Evolutionary conservation across 139 green algal species (phyloP).

Genomic region (Marvania coccoides): DNA sequence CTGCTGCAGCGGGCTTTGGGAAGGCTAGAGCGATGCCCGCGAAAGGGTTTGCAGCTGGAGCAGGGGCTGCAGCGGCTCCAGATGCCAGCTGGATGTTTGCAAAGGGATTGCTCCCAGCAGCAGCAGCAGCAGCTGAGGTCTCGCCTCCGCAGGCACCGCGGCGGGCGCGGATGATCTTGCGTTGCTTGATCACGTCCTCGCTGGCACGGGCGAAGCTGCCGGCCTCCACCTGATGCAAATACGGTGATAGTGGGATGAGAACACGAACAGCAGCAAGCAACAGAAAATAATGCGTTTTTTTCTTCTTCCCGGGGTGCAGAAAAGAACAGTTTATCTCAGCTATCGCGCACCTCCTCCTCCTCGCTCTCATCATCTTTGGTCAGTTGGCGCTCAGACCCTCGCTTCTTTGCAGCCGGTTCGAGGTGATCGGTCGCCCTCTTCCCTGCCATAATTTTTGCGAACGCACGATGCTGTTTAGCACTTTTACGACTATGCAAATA

Average conservation of each 20-base stretch:
- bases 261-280: not conserved
- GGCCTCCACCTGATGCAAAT: slow-evolving; percentile 4
- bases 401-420: slow-evolving; percentile 46
- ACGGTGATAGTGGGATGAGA: not conserved
- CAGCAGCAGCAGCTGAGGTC: not conserved
- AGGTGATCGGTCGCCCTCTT: slow-evolving; percentile 43
- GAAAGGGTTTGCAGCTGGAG: slow-evolving; percentile 27
- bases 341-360: slow-evolving; percentile 17
- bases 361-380: slow-evolving; percentile 50
- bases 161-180: slow-evolving; percentile 44
- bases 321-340: too few relatives aligned
- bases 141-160: not conserved
- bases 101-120: slow-evolving; percentile 41
- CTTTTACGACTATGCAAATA: slow-evolving; percentile 1
- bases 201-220: slow-evolving; percentile 46
- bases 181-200: slow-evolving; percentile 41
- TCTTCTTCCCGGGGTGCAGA: too few relatives aligned
- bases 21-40: slow-evolving; percentile 4
- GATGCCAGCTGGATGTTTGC: slow-evolving; percentile 33
- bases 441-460: not conserved
- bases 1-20: not conserved
- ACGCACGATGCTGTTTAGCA: not conserved
- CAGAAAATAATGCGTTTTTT: not conserved
- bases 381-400: slow-evolving; percentile 44
- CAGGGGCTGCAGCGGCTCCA: not conserved